Evolutionary conservation across 1,284 basidiomycete genomes (phyloP), one percentile per base, ranked within the genome.

Genomic region (Pterula multifida): DNA sequence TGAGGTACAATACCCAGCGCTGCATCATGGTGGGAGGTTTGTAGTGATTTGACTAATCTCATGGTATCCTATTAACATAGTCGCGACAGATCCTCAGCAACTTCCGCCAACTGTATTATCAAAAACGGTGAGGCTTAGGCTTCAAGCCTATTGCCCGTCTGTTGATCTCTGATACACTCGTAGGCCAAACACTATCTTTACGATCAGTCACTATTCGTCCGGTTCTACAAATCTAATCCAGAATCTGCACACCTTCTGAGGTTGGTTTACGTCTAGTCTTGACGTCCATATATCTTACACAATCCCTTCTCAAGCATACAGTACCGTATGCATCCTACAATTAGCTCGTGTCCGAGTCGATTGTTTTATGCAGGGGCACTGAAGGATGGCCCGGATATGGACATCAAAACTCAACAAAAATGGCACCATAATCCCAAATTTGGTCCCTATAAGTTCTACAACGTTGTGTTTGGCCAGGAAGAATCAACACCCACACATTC

Each of bases 261-360:
- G 91, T 89, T 58, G 55, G 71, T 48, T 25, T 44, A 32, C 23
- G 49, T 39, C n/a, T 42, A 3, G 52, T 9, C 22, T 19, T 9
- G 24, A 2, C 19, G 49, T 42, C n/a, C n/a, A n/a, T n/a, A n/a
- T n/a, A 6, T 17, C 24, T 58, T 17, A 57, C n/a, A n/a, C 54
- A 45, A 48, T 52, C 44, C 55, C 35, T 48, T 17, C 35, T 26
- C 36, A 54, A 93, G 90, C 57, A 98, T 98, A 46, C 96, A 98
- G 68, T 99, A 99, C 63, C 95, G 96, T 62, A 99, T 99, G 96
- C 94, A 99, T 64, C 95, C 96, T 1, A 82, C 89, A 53, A 98
- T 99, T 62, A 95, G 91, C 56, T 71, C 72, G 47, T 77, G 98
- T 25, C 96, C 96, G 0, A 97, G 93, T 55, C 76, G 74, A 49